Conservation (phyloP, 495 filamentous ascomycete genomes). For the Penicillium coprophilum region DNA sequence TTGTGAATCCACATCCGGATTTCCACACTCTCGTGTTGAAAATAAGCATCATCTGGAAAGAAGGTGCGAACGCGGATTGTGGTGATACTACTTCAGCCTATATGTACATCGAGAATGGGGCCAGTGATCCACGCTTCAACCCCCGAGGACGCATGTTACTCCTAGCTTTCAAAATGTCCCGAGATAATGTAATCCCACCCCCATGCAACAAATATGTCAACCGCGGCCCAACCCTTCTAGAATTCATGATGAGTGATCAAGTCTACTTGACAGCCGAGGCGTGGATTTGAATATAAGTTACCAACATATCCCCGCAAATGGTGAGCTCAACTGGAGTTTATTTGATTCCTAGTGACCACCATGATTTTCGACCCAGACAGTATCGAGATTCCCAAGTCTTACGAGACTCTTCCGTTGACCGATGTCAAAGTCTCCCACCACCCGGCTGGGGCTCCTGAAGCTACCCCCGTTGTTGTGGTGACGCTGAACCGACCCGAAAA, state of each 20-base stretch:
- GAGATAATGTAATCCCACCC: conserved; percentile 5
- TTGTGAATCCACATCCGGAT: not conserved
- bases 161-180: not conserved
- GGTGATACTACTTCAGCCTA: not conserved
- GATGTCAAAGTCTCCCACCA: conserved; percentile 50
- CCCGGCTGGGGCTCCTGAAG: conserved; percentile 37
- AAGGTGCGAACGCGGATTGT: not conserved
- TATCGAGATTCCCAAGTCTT: conserved; percentile 14
- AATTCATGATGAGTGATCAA: conserved; percentile 2
- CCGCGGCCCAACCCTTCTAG: not conserved
- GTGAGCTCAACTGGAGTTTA: not conserved
- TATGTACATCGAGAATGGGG: not conserved
- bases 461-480: conserved; percentile 51
- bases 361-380: conserved; percentile 1
- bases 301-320: not conserved
- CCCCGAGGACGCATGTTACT: not conserved
- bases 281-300: not conserved
- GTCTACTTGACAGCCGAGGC: not conserved
- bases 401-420: conserved; percentile 34
- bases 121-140: not conserved
- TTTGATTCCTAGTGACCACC: not conserved
- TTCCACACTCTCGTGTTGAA: not conserved
- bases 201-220: not conserved
- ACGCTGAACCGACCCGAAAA: conserved; percentile 52
- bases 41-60: not conserved